A percentile compares a stretch with the other conserved stretches of the same genome.
These are phyloP conservation scores for Trichopus zeylanicus DNA, from an alignment of 116 monocot genomes.

Conservation along the genomic window DNA sequence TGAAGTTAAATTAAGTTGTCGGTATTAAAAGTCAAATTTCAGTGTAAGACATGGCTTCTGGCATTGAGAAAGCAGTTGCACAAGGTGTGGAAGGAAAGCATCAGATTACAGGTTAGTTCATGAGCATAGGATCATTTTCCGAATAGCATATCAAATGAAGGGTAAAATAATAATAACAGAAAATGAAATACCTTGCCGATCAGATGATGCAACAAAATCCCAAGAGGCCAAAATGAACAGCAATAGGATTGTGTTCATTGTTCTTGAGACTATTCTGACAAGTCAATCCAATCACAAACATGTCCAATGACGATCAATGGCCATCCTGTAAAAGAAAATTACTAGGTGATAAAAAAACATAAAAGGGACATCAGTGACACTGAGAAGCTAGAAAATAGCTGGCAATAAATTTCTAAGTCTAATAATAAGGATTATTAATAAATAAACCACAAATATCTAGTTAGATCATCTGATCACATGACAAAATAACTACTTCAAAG, in stretches of 20 bases:
- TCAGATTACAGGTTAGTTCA: not conserved
- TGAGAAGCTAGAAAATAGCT: not conserved
- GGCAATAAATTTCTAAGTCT: too few species aligned
- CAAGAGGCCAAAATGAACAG: conserved; percentile 25
- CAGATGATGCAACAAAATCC: conserved; percentile 23
- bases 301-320: not conserved
- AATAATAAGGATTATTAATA: too few species aligned
- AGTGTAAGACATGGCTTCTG: too few species aligned
- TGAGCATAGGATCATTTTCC: too few species aligned
- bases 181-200: conserved; percentile 40
- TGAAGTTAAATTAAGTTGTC: too few species aligned
- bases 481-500: too few species aligned
- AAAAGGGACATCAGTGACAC: not conserved
- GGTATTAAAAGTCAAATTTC: too few species aligned
- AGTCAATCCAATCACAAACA: not conserved
- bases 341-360: not conserved
- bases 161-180: not conserved
- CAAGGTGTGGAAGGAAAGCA: too few species aligned
- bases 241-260: conserved; percentile 18
- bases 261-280: conserved; percentile 1
- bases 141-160: not conserved
- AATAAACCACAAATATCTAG: too few species aligned
- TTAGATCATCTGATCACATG: too few species aligned
- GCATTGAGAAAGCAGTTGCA: too few species aligned
- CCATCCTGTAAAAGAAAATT: not conserved